Conservation (phyloP, 345 rosid genomes). For the Gossypium herbaceum region DNA sequence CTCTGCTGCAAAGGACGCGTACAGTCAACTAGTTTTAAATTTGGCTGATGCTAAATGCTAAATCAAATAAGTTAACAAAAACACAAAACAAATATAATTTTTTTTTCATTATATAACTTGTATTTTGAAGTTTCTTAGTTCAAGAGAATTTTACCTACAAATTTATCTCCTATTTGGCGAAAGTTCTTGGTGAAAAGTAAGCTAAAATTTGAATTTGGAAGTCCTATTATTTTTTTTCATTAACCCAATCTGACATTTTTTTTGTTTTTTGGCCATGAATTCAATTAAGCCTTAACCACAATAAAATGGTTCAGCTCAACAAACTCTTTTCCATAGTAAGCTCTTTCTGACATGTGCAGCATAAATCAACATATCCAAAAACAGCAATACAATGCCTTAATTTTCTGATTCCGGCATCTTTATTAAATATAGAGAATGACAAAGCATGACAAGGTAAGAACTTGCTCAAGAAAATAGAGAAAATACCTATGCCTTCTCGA, state of each 20-base stretch:
- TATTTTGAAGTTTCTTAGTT: not conserved
- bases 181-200: not conserved
- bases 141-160: not conserved
- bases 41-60: not conserved
- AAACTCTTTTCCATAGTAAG: not conserved
- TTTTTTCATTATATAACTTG: not conserved
- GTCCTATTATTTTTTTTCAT: not conserved
- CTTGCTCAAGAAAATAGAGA: not conserved
- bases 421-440: not conserved
- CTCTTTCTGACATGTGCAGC: not conserved
- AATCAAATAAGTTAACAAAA: not conserved
- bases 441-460: not conserved
- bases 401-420: not conserved
- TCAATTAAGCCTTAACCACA: not conserved
- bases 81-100: not conserved
- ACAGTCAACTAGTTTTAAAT: not conserved
- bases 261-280: not conserved
- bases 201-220: not conserved
- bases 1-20: not conserved
- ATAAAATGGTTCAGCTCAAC: not conserved
- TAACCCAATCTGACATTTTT: not conserved
- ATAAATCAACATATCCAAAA: not conserved
- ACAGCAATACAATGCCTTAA: not conserved
- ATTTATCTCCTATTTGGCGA: not conserved
- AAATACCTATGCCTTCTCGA: slow-evolving; percentile 63